Percentiles rank a stretch among this genome's conserved stretches.
Conservation (phyloP, 2,329 filamentous ascomycete species). For the Arthroderma sp. region DNA sequence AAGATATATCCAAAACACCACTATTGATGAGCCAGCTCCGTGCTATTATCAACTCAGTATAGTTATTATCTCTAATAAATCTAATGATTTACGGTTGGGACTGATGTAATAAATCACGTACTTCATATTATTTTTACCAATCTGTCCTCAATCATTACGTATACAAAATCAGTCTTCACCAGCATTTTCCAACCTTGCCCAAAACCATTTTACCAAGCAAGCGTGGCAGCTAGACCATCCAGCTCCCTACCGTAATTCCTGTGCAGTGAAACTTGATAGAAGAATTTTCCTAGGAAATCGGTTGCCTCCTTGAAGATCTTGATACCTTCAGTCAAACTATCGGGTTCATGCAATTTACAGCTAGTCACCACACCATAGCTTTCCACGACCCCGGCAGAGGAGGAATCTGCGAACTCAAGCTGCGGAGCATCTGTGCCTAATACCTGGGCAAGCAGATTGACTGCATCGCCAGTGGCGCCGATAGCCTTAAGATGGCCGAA, state of each 20-base stretch:
- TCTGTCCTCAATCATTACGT: neutral
- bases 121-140: neutral
- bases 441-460: constrained; percentile 47
- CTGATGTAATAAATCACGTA: no score
- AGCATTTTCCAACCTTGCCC: neutral
- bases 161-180: neutral
- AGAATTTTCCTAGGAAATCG: constrained; percentile 60
- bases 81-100: no score
- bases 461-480: constrained; percentile 60
- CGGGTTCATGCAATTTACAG: constrained; percentile 38
- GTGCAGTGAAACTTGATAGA: constrained; percentile 57
- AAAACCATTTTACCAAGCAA: constrained; percentile 49
- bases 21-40: no score
- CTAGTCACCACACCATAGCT: constrained; percentile 70
- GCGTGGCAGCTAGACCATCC: constrained; percentile 52
- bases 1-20: no score
- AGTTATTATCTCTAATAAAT: no score
- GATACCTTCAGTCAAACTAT: constrained; percentile 50
- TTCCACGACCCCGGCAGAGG: constrained; percentile 44
- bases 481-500: constrained; percentile 75
- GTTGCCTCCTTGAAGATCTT: constrained; percentile 54
- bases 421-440: constrained; percentile 34
- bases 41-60: no score
- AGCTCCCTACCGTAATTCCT: constrained; percentile 62
- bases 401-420: constrained; percentile 39